Evolutionary conservation across 345 rosid genomes (phyloP).

Genomic region (Gossypium ekmanianum): DNA sequence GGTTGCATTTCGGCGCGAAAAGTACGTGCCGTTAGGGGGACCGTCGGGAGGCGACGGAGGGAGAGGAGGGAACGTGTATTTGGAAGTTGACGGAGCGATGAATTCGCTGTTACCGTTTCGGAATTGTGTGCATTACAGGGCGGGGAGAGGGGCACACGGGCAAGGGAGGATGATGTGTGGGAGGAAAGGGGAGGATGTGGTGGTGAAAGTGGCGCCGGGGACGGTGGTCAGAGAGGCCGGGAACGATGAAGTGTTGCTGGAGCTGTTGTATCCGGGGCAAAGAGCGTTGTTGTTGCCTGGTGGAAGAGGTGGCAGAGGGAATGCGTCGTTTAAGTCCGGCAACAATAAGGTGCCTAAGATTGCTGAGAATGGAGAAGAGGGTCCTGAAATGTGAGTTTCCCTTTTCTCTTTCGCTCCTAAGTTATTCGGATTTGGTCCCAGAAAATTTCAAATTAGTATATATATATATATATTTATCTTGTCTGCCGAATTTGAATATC

Average conservation of each 20-base stretch:
- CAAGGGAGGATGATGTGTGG: slow-evolving; percentile 72
- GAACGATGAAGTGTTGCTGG: slow-evolving; percentile 72
- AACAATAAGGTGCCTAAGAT: slow-evolving; percentile 79
- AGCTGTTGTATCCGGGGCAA: slow-evolving; percentile 74
- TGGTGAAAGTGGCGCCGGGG: slow-evolving; percentile 86
- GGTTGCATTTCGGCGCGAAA: slow-evolving; percentile 83
- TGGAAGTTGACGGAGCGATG: slow-evolving; percentile 79
- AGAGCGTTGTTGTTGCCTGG: slow-evolving; percentile 80
- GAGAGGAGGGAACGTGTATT: slow-evolving; percentile 80
- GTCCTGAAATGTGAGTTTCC: slow-evolving; percentile 82
- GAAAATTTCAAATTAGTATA: not conserved
- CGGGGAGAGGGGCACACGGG: slow-evolving; percentile 75
- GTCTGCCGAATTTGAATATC: not conserved
- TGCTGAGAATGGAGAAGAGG: slow-evolving; percentile 96
- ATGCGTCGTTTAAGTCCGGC: slow-evolving; percentile 82
- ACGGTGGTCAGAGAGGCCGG: slow-evolving; percentile 73
- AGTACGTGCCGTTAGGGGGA: slow-evolving; percentile 81
- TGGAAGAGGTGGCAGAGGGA: slow-evolving; percentile 95
- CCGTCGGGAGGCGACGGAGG: slow-evolving; percentile 98
- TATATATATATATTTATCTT: not conserved
- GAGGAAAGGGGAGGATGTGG: slow-evolving; percentile 73
- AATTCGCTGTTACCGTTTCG: slow-evolving; percentile 81
- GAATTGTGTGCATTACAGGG: slow-evolving; percentile 78
- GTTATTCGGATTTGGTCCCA: no score
- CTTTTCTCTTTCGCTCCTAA: not conserved